phyloP scores from a whole-genome alignment of 805 yeast species.

The Ogataea pignaliae region DNA sequence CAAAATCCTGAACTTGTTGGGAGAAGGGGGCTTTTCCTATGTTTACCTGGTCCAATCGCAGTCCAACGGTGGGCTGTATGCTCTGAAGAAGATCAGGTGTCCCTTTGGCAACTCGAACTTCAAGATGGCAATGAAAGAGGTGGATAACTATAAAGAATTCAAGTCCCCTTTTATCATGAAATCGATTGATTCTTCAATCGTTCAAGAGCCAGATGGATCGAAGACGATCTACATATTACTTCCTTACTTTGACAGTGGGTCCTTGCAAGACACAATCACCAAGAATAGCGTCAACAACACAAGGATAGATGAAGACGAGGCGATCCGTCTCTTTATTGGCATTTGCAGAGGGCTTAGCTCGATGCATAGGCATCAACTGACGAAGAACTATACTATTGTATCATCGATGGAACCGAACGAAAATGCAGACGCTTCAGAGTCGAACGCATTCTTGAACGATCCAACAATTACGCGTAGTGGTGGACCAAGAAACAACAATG shows the following conservation, averaged over 20 bases:
- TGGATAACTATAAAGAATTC: constrained; percentile 70
- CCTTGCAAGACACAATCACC: constrained; percentile 78
- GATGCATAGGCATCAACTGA: constrained; percentile 62
- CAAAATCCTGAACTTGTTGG: constrained; percentile 64
- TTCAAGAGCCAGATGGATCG: constrained; percentile 74
- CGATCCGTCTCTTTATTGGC: constrained; percentile 59
- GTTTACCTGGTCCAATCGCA: constrained; percentile 67
- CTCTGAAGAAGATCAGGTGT: constrained; percentile 82
- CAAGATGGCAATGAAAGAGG: constrained; percentile 69
- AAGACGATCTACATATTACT: constrained; percentile 72
- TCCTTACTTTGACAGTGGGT: constrained; percentile 71
- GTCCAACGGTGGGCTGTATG: constrained; percentile 50
- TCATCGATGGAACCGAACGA: constrained; percentile 16
- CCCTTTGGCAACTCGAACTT: constrained; percentile 81
- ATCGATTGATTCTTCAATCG: constrained; percentile 65
- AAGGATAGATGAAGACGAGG: constrained; percentile 56
- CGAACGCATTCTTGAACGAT: constrained; percentile 18
- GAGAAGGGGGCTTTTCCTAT: constrained; percentile 88
- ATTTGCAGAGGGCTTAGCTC: constrained; percentile 69
- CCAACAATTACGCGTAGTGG: no score
- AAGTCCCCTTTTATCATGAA: constrained; percentile 61
- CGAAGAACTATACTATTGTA: constrained; percentile 14
- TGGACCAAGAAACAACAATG: neutral
- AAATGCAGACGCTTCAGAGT: constrained; percentile 13
- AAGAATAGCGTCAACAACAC: constrained; percentile 52